Evolutionary conservation across 2,329 filamentous ascomycete genomes (phyloP), one percentile per base, ranked within the genome.

Genomic region (Aspergillus sp.): DNA sequence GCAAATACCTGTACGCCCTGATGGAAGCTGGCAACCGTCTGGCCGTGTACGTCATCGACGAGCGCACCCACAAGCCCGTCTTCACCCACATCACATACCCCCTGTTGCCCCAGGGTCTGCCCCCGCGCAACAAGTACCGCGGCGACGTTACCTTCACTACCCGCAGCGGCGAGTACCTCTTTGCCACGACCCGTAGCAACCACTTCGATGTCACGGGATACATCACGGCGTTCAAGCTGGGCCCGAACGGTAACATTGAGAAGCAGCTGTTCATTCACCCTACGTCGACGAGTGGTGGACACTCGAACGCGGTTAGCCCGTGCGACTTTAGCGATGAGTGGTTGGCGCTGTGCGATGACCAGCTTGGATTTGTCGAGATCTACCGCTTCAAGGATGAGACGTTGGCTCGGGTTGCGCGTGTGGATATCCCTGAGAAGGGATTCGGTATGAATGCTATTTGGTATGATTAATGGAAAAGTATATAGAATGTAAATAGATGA

Each of bases 391-490:
- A 89, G 65, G 88, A 92, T 60, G 91, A 95, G 81, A 91, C 89
- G 68, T 78, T 96, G 56, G 88, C 86, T 2, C 81, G 91, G 3
- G 91, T 96, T 7, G 91, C 91, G 15, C 83, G 90, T 63, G 81
- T 90, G 64, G 87, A 91, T 67, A 88, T 96, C 39, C 87, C 88
- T 5, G 92, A 96, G 79, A 90, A 90, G n/a, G 92, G 92, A 1
- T 96, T 96, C 74, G 91, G 91, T 1, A 96, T 96, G 92, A 96
- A 96, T 78, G 91, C 91, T n/a, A 92, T 96, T 64, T 96, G 92
- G 92, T 95, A 95, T 75, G 90, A 96, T 77, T 91, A 72, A 65
- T 21, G 19, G 57, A 52, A 17, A 13, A 15, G 27, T 32, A 42
- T 23, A 27, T 17, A 11, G 17, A 21, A 21, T 44, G 15, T n/a